These are phyloP conservation scores for Penicillium egyptiacum DNA, from an alignment of 495 filamentous ascomycete genomes.

Conservation along the genomic window DNA sequence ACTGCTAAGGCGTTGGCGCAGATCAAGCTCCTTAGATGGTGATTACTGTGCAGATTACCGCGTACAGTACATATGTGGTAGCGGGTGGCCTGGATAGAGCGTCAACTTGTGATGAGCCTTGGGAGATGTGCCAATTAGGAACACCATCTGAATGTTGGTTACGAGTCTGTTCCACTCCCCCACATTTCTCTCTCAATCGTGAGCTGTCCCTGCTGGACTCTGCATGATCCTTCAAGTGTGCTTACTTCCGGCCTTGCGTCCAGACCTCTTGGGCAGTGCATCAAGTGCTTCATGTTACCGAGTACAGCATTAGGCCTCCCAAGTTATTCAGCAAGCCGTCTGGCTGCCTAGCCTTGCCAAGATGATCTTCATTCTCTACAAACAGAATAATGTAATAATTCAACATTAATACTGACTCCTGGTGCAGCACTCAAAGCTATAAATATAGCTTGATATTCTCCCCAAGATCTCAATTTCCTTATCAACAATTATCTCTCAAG, in stretches of 20 bases:
- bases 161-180: slow-evolving; percentile 5
- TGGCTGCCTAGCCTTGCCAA: slow-evolving; percentile 10
- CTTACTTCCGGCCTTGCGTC: slow-evolving; percentile 4
- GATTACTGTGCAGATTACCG: neutral
- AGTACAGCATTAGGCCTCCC: slow-evolving; percentile 11
- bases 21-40: neutral
- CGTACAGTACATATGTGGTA: no score
- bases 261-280: neutral
- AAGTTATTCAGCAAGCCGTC: slow-evolving; percentile 1
- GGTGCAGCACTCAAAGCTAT: neutral
- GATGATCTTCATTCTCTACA: slow-evolving; percentile 14
- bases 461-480: slow-evolving; percentile 2
- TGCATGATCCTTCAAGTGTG: slow-evolving; percentile 12
- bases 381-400: neutral
- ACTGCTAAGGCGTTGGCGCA: neutral
- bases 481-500: slow-evolving; percentile 1
- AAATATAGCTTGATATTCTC: neutral
- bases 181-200: slow-evolving; percentile 8
- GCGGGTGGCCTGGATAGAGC: neutral
- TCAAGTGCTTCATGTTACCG: neutral
- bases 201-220: slow-evolving; percentile 1
- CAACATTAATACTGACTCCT: neutral
- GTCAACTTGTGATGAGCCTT: neutral
- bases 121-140: slow-evolving; percentile 10
- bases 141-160: neutral